Base-by-base conservation (phyloP, 2,329 filamentous ascomycete species). In the Cercospora brassicicola region DNA sequence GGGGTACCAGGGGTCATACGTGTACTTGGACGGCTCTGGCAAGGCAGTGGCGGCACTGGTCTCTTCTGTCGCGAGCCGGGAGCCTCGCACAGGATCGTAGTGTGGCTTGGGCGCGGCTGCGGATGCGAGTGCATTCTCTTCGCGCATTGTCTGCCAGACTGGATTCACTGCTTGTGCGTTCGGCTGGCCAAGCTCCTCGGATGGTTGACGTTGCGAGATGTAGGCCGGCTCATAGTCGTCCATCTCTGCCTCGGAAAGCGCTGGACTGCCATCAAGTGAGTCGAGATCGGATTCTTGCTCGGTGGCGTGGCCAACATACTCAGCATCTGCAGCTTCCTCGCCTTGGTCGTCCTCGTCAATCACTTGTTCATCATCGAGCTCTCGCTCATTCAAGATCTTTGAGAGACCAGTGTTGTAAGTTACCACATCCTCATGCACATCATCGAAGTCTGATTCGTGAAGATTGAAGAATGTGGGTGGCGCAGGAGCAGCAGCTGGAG, bases 51-150 rank as follows among this genome's bases (percentile, higher is more conserved):
- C 56, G 15, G 23, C 15, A 33, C 13, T 53, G 48, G 56, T 59
- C 39, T 61, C n/a, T 26, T 48, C 55, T 53, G 67, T 39, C 13
- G 68, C 56, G 15, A 65, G 67, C 48, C 71, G 69, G 15, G 68
- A 73, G 36, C 70, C 68, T 48, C 74, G 73, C 5, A 76, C 71
- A 20, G 75, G 74, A 61, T 76, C 75, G 69, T 75, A 76, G 23
- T 67, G 71, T n/a, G 71, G 65, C 56, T 72, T 72, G 9, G 30
- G 15, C 13, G 33, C 15, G 23, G 31, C 48, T 2, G 48, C 60
- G 28, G 28, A 39, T 33, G 59, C 42, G 13, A 56, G 10, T 33
- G 39, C 36, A 33, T n/a, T 33, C 28, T 45, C 26, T 31, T 64
- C 51, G 5, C 42, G 13, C 20, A 48, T 55, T 15, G 30, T 26